Evolutionary conservation across 176 grass and related monocot genomes (phyloP), one percentile per base, ranked within the genome.

Genomic region (Phoenix roebelenii): DNA sequence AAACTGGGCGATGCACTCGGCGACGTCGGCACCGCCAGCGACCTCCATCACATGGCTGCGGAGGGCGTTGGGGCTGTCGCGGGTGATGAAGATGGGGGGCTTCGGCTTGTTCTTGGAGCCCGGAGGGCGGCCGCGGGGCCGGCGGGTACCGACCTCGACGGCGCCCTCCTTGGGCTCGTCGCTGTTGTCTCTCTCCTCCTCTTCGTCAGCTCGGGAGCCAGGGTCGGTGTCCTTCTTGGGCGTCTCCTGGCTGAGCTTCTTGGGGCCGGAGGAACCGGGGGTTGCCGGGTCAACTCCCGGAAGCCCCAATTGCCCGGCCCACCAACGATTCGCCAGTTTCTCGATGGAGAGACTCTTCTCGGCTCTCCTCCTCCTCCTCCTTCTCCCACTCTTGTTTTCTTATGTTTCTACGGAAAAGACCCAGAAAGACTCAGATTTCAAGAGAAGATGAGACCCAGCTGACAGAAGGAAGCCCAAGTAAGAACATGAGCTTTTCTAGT

Each of bases 51-150:
- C 49, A 56, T 80, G 82, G 72, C 67, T 85, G 61, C 67, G 82
- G 19, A 85, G 66, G 55, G 82, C 82, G 73, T 76, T 85, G 32
- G 82, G 77, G 72, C 77, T 85, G 72, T 85, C 82, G 5, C 77
- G 72, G 16, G 82, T 68, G 19, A 85, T 7, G 62, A 80, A 80
- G 67, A 85, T 76, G 54, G 82, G 82, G 5, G 76, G 82, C 77
- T 80, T 85, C 7, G 82, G 82, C 63, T 85, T 80, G 77, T 85
- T 85, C 72, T 85, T 85, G 14, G 82, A 85, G 3, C 82, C 82
- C 15, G 62, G 49, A 0, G 82, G 82, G 1, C 81, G 71, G 2
- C 81, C 81, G 17, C 81, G 81, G 2, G 76, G 81, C 25, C 81
- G 81, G 10, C 71, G 76, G 54, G 52, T 75, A 3, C 4, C 67